Percentiles rank a stretch among this genome's conserved stretches.
phyloP scores from a whole-genome alignment of 768 basidiomycete genomes.

The Leccinellum albellum region DNA sequence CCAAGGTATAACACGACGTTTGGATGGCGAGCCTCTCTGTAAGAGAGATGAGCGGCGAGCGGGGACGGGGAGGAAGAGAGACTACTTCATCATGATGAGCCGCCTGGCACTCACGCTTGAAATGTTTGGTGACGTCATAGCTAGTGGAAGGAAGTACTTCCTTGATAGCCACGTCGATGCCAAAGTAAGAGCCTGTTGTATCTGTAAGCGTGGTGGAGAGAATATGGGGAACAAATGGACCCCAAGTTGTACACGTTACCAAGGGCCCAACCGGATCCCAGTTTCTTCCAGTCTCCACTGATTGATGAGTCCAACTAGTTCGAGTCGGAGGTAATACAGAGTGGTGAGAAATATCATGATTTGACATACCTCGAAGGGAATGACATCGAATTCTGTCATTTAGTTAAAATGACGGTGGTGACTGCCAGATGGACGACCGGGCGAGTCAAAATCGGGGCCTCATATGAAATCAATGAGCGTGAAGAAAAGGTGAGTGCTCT shows the following conservation, averaged over 20 bases:
- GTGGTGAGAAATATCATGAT: neutral
- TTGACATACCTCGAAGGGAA: conserved; percentile 70
- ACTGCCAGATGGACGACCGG: neutral
- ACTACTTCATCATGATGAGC: conserved; percentile 85
- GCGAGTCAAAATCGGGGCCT: conserved; percentile 1
- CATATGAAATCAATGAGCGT: conserved; percentile 40
- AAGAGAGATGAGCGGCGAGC: conserved; percentile 1
- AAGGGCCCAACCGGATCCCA: conserved; percentile 88
- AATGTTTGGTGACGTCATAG: conserved; percentile 96
- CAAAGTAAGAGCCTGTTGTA: conserved; percentile 76
- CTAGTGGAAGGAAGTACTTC: conserved; percentile 89
- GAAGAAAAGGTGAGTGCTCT: conserved; percentile 48
- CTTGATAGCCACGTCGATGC: conserved; percentile 94
- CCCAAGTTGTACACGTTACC: conserved; percentile 91
- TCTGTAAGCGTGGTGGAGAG: conserved; percentile 4
- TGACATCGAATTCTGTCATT: conserved; percentile 77
- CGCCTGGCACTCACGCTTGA: conserved; percentile 99
- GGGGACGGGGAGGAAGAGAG: neutral
- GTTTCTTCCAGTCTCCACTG: conserved; percentile 81
- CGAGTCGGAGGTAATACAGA: conserved; percentile 35
- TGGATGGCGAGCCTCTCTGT: conserved; percentile 81
- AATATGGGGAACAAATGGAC: conserved; percentile 14
- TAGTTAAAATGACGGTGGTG: neutral
- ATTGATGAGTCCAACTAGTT: too few relatives aligned
- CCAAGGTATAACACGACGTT: conserved; percentile 94